Base-by-base conservation (phyloP, 208 protist genomes). In the Porcisia deanei region DNA sequence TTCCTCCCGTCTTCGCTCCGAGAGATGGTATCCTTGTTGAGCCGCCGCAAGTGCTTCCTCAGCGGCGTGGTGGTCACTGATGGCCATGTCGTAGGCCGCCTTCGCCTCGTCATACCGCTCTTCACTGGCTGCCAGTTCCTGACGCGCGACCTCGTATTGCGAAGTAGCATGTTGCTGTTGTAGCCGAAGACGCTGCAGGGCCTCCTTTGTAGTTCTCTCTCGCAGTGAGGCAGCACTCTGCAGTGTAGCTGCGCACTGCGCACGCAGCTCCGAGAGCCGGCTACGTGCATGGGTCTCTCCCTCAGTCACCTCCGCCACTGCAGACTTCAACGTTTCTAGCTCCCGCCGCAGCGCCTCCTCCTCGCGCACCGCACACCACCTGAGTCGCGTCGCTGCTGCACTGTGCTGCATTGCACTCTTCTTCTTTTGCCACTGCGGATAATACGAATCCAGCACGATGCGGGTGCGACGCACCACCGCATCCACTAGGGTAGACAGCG, bases 121-220 rank as follows among this genome's bases (percentile, higher is more conserved):
- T 16, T 80, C 68, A 43, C 69, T 76, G 25, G 61, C 70, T 0
- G 68, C 68, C 54, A 72, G 43, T 52, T 75, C 79, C n/a, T 76
- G 54, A 14, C 73, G 65, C 37, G 45, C 71, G 8, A 81, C 54
- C 60, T 54, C 70, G 34, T 54, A 39, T 43, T 58, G 71, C 25
- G 47, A 18, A 39, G 37, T 12, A 12, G 71, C 77, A 1, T 76
- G 47, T 6, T 71, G 64, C 39, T 72, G 70, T 12, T 76, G 70
- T 53, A 20, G 57, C 9, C 14, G 6, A 30, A 81, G 12, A 10
- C 66, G 71, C 12, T 39, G 61, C 22, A 73, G 45, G 16, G 52
- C 53, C 12, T 71, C 65, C 10, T 53, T 37, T 8, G 54, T 7
- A 1, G 64, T 71, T 9, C 34, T 53, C 45, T 54, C 47, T 16